Evolutionary conservation across 2,329 filamentous ascomycete species (phyloP), one percentile per base, ranked within the genome.

Genomic region (Immersiporthe knoxdaviesiana): DNA sequence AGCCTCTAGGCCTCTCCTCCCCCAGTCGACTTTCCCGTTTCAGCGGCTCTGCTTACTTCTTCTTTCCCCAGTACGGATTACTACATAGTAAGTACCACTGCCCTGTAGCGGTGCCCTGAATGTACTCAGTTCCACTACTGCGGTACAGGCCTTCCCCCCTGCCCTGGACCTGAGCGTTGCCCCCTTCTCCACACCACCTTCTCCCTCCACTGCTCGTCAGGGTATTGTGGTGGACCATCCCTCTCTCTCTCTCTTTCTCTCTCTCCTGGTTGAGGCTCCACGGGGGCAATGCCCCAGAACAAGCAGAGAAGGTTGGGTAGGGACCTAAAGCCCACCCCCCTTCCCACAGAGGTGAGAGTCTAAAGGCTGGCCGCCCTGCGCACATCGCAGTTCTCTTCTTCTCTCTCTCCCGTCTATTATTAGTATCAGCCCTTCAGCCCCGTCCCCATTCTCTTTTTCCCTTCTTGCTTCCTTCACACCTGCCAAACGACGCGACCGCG

Each of bases 391-490:
- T 7, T 30, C n/a, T 39, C 32, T 50, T 67, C 47, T 60, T 50
- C 65, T 67, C 65, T 50, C 65, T 67, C 65, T 66, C 81, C 78
- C 75, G 73, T 81, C 83, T 84, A 84, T 84, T 82, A 83, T 84
- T 84, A 84, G 83, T 80, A 84, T 76, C 81, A 81, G 78, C 59
- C 79, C 79, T 83, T 81, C 82, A 83, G 81, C 83, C 82, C 82
- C 82, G 82, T 80, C 75, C 76, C 75, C 77, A 76, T 78, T 77
- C 78, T 79, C 76, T 74, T 39, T 54, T 39, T 54, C 52, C 35
- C 56, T 39, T 65, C 60, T 32, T 32, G 32, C 62, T 63, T 60
- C 66, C 66, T 61, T 35, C 59, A 60, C 50, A n/a, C 68, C 24
- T 39, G 32, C 52, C 52, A 63, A 35, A 61, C 52, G 37, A 66